phyloP scores from a whole-genome alignment of 1,139 yeast genomes.

The Protomyces arabidopsidicola region DNA sequence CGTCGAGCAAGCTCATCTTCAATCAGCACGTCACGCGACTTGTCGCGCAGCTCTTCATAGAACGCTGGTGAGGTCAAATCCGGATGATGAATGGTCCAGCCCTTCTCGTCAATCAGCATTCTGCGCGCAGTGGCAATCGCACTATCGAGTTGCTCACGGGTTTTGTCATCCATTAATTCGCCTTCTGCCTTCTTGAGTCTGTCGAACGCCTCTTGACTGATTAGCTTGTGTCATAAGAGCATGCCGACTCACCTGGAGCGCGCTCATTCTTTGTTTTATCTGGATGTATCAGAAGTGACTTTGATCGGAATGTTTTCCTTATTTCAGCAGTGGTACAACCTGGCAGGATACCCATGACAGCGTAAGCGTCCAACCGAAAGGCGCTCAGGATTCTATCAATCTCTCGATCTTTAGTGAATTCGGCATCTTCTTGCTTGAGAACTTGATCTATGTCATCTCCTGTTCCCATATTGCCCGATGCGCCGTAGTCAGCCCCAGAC shows the following conservation, averaged over 20 bases:
- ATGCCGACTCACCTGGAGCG: conserved; percentile 8
- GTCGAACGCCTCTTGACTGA: conserved; percentile 63
- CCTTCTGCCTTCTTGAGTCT: conserved; percentile 44
- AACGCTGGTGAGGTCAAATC: conserved; percentile 43
- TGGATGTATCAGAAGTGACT: conserved; percentile 64
- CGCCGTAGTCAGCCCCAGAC: too few relatives aligned
- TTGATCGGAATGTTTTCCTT: conserved; percentile 52
- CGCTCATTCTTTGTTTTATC: conserved; percentile 52
- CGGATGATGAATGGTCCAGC: conserved; percentile 44
- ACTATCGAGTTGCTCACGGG: conserved; percentile 42
- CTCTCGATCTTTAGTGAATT: conserved; percentile 47
- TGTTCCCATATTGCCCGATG: background rate
- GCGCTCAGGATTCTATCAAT: conserved; percentile 51
- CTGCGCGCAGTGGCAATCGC: conserved; percentile 46
- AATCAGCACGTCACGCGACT: conserved; percentile 45
- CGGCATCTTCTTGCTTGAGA: conserved; percentile 22
- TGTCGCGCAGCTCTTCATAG: conserved; percentile 42
- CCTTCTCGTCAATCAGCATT: conserved; percentile 46
- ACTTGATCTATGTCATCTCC: conserved; percentile 15
- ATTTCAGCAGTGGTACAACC: conserved; percentile 44
- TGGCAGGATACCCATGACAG: conserved; percentile 54
- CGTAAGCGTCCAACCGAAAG: conserved; percentile 52
- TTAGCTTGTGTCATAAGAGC: background rate
- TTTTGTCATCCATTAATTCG: conserved; percentile 40
- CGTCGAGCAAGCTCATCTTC: conserved; percentile 46